Conservation (phyloP, 2,329 filamentous ascomycete species). For the Fusarium subtropicale region DNA sequence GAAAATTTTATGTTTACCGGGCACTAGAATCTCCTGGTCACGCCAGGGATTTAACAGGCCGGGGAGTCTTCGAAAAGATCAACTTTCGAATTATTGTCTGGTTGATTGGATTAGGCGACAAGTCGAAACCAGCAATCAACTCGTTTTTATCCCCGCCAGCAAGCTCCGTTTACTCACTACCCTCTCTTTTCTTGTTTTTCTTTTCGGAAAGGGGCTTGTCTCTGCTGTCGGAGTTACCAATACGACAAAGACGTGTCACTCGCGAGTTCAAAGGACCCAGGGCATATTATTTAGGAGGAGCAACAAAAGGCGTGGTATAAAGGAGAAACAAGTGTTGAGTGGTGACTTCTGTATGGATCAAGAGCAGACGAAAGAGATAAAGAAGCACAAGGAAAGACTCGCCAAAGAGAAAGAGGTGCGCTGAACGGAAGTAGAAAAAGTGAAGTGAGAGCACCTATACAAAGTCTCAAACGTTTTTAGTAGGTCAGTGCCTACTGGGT, state of each 20-base stretch:
- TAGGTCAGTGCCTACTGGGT: too few relatives aligned
- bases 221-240: background rate
- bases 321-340: background rate
- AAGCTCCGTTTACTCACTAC: background rate
- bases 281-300: background rate
- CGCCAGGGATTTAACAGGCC: background rate
- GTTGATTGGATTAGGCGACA: conserved; percentile 3
- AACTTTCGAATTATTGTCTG: background rate
- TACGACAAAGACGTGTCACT: conserved; percentile 11
- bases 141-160: background rate
- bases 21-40: background rate
- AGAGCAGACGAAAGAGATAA: background rate
- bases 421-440: background rate
- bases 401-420: background rate
- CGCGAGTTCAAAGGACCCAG: background rate
- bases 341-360: too few relatives aligned
- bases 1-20: too few relatives aligned
- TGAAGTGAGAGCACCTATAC: background rate
- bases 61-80: background rate
- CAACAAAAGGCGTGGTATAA: background rate
- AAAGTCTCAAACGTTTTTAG: background rate
- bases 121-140: background rate
- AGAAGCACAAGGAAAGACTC: background rate
- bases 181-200: background rate
- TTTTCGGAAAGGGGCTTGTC: background rate